Percentiles rank a stretch among this genome's conserved stretches.
These are phyloP conservation scores for Musa acuminata DNA, from an alignment of 176 grass and related monocot genomes.

Conservation along the genomic window DNA sequence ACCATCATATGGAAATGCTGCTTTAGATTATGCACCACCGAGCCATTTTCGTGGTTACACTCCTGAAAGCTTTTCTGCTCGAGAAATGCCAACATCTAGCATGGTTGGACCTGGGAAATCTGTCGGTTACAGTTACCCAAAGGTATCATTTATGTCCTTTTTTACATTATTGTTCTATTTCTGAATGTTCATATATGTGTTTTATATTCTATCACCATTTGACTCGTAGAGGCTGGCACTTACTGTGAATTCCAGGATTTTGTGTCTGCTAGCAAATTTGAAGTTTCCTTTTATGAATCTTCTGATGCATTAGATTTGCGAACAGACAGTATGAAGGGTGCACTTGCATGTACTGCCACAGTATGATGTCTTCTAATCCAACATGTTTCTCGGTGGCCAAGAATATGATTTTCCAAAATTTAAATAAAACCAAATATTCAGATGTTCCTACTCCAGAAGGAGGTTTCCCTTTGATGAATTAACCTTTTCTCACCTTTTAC, in stretches of 20 bases:
- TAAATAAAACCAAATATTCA: too few relatives aligned
- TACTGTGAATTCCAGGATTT: background rate
- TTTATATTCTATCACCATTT: background rate
- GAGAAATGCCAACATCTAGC: constrained; percentile 32
- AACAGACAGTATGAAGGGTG: too few relatives aligned
- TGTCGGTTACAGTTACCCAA: constrained; percentile 47
- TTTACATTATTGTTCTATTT: constrained; percentile 22
- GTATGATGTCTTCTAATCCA: too few relatives aligned
- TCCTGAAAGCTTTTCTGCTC: constrained; percentile 24
- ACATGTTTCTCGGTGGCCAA: too few relatives aligned
- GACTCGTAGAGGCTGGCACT: background rate
- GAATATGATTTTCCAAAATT: too few relatives aligned
- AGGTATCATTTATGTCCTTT: constrained; percentile 37
- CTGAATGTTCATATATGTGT: constrained; percentile 7
- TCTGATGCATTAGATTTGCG: too few relatives aligned
- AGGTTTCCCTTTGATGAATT: too few relatives aligned
- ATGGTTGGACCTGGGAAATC: constrained; percentile 46
- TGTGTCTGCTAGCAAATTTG: background rate
- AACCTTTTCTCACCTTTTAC: too few relatives aligned
- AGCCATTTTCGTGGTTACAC: constrained; percentile 33
- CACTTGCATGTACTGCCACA: too few relatives aligned
- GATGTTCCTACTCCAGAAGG: too few relatives aligned
- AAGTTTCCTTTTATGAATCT: background rate
- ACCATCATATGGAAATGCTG: constrained; percentile 29
- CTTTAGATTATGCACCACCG: constrained; percentile 23